Evolutionary conservation across 2,329 filamentous ascomycete genomes (phyloP), one percentile per base, ranked within the genome.

Genomic region (Balansia obtecta): DNA sequence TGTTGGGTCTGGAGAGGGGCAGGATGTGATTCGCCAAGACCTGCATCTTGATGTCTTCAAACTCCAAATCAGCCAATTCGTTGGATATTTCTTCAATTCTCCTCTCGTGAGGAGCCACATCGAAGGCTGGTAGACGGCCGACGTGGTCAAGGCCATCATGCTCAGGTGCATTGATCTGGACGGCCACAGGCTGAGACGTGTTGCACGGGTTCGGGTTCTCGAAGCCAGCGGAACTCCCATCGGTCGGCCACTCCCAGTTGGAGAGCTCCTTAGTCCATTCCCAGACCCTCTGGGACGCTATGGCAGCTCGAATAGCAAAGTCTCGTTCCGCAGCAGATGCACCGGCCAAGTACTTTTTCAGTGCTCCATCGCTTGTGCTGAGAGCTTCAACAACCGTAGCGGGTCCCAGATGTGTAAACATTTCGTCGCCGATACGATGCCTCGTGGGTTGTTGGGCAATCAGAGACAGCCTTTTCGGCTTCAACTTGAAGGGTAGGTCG

Each of bases 1-100:
- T 68, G 16, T 59, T 60, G 9, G 68, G 65, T 43, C 68, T 58
- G 20, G 68, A 69, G 18, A 68, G 56, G 71, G 71, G 77, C 56
- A 83, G 70, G 62, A 85, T 83, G 69, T 95, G 86, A 60, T 86
- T 86, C 65, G 85, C 82, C 55, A 96, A 71, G 57, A 96, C 86
- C 61, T 91, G 86, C 43, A 78, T 80, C 70, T 98, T 97, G 63
- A 98, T 82, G 55, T 94, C 88, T 60, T 97, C 87, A 39, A 94
- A 72, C 49, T 86, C 79, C 48, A 93, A 71, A 39, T 78, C 75
- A 50, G 86, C 79, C 69, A 93, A 71, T 51, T 82, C 81, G 43
- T 75, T 71, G 13, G 72, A 75, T 52, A 97, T 94, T 55, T 86
- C 79, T 49, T 86, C 83, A 12, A 94, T 73, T 39, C 90, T 80